Conservation (phyloP, 2,329 filamentous ascomycete genomes). For the Cordyceps sp. region DNA sequence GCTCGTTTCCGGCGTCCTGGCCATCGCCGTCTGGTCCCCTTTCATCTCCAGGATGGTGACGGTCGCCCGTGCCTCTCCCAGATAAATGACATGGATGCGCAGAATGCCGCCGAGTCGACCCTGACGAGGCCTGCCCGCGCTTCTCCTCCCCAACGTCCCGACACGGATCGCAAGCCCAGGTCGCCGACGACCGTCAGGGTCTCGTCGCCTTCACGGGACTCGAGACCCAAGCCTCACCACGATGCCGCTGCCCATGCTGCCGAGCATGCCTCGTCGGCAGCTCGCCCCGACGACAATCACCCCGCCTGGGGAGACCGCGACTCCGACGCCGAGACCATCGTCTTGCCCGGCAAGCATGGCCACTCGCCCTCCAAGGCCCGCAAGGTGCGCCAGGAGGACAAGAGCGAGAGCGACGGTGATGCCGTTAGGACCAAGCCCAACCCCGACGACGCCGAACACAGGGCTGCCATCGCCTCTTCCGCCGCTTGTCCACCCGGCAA, state of each 20-base stretch:
- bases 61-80: constrained; percentile 28
- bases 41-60: constrained; percentile 39
- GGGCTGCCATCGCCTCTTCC: constrained; percentile 4
- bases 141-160: constrained; percentile 24
- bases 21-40: constrained; percentile 3
- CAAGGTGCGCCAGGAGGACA: constrained; percentile 50
- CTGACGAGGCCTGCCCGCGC: constrained; percentile 39
- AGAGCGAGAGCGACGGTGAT: constrained; percentile 36
- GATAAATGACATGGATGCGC: constrained; percentile 54
- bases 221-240: constrained; percentile 1
- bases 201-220: constrained; percentile 5
- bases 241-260: neutral
- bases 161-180: constrained; percentile 7
- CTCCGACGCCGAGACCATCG: constrained; percentile 58
- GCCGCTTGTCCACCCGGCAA: constrained; percentile 12
- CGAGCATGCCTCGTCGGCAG: constrained; percentile 2
- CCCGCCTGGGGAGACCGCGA: constrained; percentile 41
- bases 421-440: constrained; percentile 14
- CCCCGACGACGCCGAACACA: constrained; percentile 14
- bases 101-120: constrained; percentile 48
- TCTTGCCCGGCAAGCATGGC: constrained; percentile 47
- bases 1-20: constrained; percentile 3
- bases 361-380: constrained; percentile 46
- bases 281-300: constrained; percentile 21
- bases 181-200: constrained; percentile 3